Conservation (phyloP, 2,329 filamentous ascomycete species). For the Clonostachys sp. region DNA sequence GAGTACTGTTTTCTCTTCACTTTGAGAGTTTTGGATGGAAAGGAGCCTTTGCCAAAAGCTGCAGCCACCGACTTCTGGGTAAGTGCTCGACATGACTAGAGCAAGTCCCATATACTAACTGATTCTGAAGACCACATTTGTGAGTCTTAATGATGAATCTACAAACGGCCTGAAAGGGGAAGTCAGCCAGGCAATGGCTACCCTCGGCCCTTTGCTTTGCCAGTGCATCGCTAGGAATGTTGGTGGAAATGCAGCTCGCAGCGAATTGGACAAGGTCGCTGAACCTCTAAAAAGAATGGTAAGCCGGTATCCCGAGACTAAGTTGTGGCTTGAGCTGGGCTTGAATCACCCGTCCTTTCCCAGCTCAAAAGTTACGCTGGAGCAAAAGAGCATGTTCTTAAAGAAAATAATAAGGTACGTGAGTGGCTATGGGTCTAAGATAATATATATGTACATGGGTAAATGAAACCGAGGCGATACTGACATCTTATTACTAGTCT, state of each 20-base stretch:
- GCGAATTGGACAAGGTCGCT: constrained; percentile 66
- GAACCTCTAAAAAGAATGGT: constrained; percentile 69
- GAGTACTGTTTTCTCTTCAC: constrained; percentile 70
- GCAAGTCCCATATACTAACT: too few relatives aligned
- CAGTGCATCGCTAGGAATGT: constrained; percentile 60
- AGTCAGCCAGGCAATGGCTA: constrained; percentile 41
- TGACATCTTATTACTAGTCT: constrained; percentile 37
- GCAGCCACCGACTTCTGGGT: constrained; percentile 75
- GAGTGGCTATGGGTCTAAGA: constrained; percentile 4
- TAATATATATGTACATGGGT: not conserved
- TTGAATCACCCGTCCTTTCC: constrained; percentile 52
- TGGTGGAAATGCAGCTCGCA: constrained; percentile 63
- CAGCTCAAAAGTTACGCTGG: constrained; percentile 49
- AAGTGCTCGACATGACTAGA: constrained; percentile 12
- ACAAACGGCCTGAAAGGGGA: constrained; percentile 35
- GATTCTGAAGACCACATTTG: constrained; percentile 42
- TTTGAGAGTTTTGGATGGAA: constrained; percentile 63
- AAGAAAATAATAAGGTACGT: constrained; percentile 60
- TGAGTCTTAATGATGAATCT: constrained; percentile 39
- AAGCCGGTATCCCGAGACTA: constrained; percentile 47
- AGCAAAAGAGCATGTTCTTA: constrained; percentile 60
- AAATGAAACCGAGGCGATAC: not conserved
- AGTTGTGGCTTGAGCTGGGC: constrained; percentile 59
- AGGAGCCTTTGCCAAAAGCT: constrained; percentile 71
- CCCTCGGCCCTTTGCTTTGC: constrained; percentile 58